Evolutionary conservation across 495 filamentous ascomycete genomes (phyloP), one percentile per base, ranked within the genome.

Genomic region (Pyronema omphalodes): DNA sequence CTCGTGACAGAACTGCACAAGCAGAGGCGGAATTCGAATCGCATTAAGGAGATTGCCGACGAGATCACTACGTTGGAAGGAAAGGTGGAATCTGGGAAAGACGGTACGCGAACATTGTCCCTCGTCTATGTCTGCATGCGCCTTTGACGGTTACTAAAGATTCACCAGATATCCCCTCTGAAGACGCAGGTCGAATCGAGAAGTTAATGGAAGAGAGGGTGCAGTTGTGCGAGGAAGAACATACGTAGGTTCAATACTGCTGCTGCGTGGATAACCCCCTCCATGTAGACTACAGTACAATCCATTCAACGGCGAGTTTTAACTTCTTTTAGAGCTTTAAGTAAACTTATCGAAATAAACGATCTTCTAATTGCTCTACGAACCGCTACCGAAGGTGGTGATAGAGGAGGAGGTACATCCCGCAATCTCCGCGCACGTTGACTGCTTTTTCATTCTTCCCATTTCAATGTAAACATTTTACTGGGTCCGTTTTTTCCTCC

Each of bases 381-480:
- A 34, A 58, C 51, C 14, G 62, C 63, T 52, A 65, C 63, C 39
- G 63, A 66, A 56, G 61, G 63, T 51, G 63, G 62, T 57, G 62
- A 65, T 34, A 61, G 62, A 61, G 62, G 62, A 61, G 62, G 62
- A 65, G 62, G 62, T 65, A 65, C 51, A 45, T 37, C 14, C 51
- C 40, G 40, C 51, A 6, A 15, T 37, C 45, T 19, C 15, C 52
- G 51, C 45, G 29, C 33, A 39, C 41, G 55, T 47, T 52, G 35
- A 52, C 29, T 52, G 50, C 50, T 52, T 60, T 60, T 60, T 58
- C 50, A 53, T 58, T 56, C 37, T 43, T 49, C 35, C 55, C 47
- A 53, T 53, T 58, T 52, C 49, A 51, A 39, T 54, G 47, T 34
- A 50, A 41, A 41, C 19, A 50, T 34, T 29, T 29, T 35, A 50